Conservation (phyloP, 2,329 filamentous ascomycete genomes). For the Colletotrichum camelliae region DNA sequence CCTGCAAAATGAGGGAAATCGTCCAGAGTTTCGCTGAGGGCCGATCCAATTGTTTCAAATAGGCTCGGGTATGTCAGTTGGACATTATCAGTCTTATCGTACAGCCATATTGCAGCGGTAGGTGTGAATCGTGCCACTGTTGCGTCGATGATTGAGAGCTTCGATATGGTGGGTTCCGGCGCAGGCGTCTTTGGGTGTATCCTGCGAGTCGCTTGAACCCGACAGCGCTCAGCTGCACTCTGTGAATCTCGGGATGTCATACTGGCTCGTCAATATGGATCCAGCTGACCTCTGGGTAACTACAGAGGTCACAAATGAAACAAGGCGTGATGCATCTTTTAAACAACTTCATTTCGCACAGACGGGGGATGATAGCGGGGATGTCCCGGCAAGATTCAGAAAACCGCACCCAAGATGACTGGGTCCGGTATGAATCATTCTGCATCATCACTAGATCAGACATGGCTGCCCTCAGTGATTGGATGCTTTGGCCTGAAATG, state of each 20-base stretch:
- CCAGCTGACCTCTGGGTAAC: background rate
- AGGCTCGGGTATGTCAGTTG: conserved; percentile 1
- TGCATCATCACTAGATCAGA: background rate
- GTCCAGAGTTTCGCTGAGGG: conserved; percentile 39
- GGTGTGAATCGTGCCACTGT: conserved; percentile 43
- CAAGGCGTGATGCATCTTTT: background rate
- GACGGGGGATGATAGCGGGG: background rate
- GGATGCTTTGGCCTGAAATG: background rate
- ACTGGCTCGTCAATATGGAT: background rate
- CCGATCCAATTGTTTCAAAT: background rate
- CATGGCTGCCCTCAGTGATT: background rate
- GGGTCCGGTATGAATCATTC: conserved; percentile 6
- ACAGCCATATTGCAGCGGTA: conserved; percentile 50
- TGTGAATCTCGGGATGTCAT: background rate
- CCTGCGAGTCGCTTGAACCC: background rate
- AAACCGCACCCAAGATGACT: background rate
- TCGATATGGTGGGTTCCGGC: background rate
- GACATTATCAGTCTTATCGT: conserved; percentile 29
- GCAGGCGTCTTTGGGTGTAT: background rate
- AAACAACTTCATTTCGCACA: background rate
- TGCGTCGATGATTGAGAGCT: conserved; percentile 47
- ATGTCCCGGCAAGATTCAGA: background rate
- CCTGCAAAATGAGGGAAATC: conserved; percentile 48
- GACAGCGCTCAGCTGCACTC: background rate
- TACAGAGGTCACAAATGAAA: background rate